Conservation (phyloP, 441 rosid genomes). For the Pelargonium fulgidum region DNA sequence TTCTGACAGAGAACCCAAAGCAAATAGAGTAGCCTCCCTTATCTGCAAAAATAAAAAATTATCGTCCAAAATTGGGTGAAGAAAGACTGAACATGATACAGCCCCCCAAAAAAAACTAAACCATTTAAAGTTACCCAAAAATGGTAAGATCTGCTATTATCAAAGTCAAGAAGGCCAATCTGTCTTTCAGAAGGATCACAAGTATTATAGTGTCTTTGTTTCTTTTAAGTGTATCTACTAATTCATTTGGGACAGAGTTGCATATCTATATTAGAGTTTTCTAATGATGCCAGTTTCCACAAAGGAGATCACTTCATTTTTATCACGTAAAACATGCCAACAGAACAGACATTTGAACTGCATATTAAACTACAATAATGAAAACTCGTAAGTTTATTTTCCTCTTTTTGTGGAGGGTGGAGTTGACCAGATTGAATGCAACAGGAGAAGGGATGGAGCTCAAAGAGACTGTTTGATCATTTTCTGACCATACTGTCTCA, state of each 20-base stretch:
- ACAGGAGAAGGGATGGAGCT: background rate
- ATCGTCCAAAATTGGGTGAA: background rate
- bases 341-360: background rate
- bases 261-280: no score
- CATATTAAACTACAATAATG: background rate
- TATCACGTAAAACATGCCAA: background rate
- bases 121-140: background rate
- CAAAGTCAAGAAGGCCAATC: background rate
- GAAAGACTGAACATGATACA: background rate
- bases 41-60: conserved; percentile 35
- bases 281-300: no score
- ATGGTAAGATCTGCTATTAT: background rate
- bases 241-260: background rate
- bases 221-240: background rate
- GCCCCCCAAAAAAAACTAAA: background rate
- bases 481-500: background rate
- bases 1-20: conserved; percentile 73
- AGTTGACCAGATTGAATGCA: background rate
- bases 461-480: background rate
- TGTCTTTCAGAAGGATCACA: background rate
- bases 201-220: background rate
- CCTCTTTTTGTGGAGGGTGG: background rate
- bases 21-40: conserved; percentile 79
- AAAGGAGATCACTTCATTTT: background rate
- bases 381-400: background rate